Evolutionary conservation across 495 filamentous ascomycete species (phyloP), one percentile per base, ranked within the genome.

Genomic region (Penicillium chermesinum): DNA sequence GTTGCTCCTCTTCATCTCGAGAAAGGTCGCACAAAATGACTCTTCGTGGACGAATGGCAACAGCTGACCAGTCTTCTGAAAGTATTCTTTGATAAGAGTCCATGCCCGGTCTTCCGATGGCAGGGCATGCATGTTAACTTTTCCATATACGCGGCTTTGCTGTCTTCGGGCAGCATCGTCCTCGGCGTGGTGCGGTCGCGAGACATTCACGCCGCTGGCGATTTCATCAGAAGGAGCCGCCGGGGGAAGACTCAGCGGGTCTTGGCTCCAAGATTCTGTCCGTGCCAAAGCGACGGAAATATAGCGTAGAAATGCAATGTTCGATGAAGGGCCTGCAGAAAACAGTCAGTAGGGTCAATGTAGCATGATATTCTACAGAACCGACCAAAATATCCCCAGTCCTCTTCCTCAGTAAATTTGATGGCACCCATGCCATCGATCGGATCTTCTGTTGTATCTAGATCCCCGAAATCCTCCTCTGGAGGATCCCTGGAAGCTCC

Each of bases 381-480:
- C 45, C 15, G 50, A 73, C 70, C 72, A 56, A 75, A 75, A 50
- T 71, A 74, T 2, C 68, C 72, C 39, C 65, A 73, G 34, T 74
- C 66, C 46, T 73, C 68, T 46, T 75, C 72, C 38, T 67, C 70
- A 7, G 62, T 64, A 21, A 75, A 64, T 9, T 59, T 62, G 14
- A 73, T 57, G 2, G 68, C 66, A 0, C 70, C 72, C 70, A 75
- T 75, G 9, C 66, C 72, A 45, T 75, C 72, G 9, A 69, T 56
- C 13, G 60, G 48, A 17, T 64, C 59, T 39, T 71, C 68, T 8
- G 54, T 46, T 2, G 38, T 12, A 42, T 56, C 50, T 8, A 57
- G 25, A 27, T 52, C 49, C 5, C 49, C 49, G 14, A 55, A 38
- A 21, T 46, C 33, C 15, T 9, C 13, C 14, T 15, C 40, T 32